These are phyloP conservation scores for Hysterium pulicare DNA, from an alignment of 2,329 filamentous ascomycete species.

Conservation along the genomic window DNA sequence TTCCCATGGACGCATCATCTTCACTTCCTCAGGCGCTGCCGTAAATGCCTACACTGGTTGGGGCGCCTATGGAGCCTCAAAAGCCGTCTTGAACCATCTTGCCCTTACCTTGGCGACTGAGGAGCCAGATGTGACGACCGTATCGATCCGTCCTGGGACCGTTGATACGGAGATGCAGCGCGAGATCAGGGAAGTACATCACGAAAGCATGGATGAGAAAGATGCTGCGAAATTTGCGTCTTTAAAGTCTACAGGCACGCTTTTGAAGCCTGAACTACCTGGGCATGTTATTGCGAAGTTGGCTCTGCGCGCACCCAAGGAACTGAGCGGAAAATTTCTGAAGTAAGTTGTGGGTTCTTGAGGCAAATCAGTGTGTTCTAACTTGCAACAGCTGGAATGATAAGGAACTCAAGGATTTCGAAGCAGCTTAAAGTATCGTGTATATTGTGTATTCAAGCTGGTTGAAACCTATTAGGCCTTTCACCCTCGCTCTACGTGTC, in stretches of 20 bases:
- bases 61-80: conserved; percentile 78
- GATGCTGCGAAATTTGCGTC: conserved; percentile 64
- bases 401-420: conserved; percentile 6
- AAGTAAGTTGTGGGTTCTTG: conserved; percentile 25
- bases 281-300: conserved; percentile 82
- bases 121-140: conserved; percentile 69
- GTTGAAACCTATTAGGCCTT: too few relatives aligned
- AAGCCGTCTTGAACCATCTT: conserved; percentile 80
- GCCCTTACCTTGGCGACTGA: conserved; percentile 70
- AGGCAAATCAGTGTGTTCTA: neutral
- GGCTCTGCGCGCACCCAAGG: conserved; percentile 60
- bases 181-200: conserved; percentile 72
- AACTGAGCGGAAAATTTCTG: conserved; percentile 73
- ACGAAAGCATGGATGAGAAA: conserved; percentile 55
- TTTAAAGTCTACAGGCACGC: conserved; percentile 65
- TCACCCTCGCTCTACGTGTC: too few relatives aligned
- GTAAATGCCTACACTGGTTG: conserved; percentile 64
- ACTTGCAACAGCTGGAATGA: conserved; percentile 9
- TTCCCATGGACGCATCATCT: conserved; percentile 67
- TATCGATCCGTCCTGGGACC: conserved; percentile 74
- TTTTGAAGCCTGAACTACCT: conserved; percentile 80
- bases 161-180: conserved; percentile 89
- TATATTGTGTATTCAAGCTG: too few relatives aligned
- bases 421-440: conserved; percentile 8
- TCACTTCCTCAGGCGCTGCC: conserved; percentile 78